Evolutionary conservation across 305 asterid genomes (phyloP), one percentile per base, ranked within the genome.

Genomic region (Fraxinus platypoda): DNA sequence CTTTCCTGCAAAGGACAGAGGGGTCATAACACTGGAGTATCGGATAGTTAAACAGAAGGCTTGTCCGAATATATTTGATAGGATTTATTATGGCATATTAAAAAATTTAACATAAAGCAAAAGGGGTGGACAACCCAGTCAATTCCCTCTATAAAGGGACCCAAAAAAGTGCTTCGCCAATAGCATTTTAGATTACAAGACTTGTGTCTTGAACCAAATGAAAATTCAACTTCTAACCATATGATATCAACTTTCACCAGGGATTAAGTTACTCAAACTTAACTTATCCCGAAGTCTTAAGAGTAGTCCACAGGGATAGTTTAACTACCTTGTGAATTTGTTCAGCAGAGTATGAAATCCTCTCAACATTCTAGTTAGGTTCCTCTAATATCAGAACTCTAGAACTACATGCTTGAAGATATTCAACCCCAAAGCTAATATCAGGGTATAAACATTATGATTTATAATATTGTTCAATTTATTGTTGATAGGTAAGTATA

Each of bases 281-380:
- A 26, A 30, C 75, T 49, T 25, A 30, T 31, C 75, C 30, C 75
- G n/a, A 70, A 30, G 75, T 28, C 75, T 30, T 70, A n/a, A 28
- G 5, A 70, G 19, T n/a, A 70, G 41, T 30, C 75, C 75, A 70
- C 23, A 6, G 9, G 3, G 19, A 30, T 15, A 30, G 41, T 70
- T 28, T 30, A 28, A 70, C 75, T 70, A 70, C 75, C 38, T 30
- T 15, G 41, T 15, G 21, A 70, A 9, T 30, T 25, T 6, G 17
- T 66, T 30, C 75, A 70, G 75, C 41, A 70, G 75, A n/a, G n/a
- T n/a, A n/a, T n/a, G n/a, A n/a, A n/a, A 26, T 70, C 37, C 59
- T 49, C 59, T 49, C 8, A 49, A 54, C 8, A 71, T 31, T 71
- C 43, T 71, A 31, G 41, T 71, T 31, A 31, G 25, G 43, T 33